Conservation (phyloP, 2,329 filamentous ascomycete genomes). For the Botrytis porri region DNA sequence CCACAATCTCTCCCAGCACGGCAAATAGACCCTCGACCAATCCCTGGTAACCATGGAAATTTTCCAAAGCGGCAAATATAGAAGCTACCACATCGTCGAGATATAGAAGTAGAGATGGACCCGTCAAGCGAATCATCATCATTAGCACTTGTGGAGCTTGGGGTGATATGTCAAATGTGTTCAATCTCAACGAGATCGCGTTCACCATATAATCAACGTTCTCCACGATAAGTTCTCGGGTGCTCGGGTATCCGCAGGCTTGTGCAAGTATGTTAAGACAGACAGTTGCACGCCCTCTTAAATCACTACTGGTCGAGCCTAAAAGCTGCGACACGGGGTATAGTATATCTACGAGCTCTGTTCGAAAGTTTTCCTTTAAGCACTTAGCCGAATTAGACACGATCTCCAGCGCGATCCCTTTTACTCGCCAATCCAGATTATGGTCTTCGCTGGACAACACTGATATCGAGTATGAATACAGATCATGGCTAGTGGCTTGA, state of each 20-base stretch:
- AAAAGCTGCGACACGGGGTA: constrained; percentile 91
- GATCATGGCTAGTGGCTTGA: constrained; percentile 55
- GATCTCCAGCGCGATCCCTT: constrained; percentile 77
- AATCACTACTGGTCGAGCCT: constrained; percentile 62
- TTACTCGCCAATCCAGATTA: constrained; percentile 64
- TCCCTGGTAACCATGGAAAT: constrained; percentile 86
- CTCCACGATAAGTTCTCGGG: constrained; percentile 76
- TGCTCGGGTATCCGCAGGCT: constrained; percentile 70
- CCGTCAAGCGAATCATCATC: constrained; percentile 92
- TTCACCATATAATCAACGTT: constrained; percentile 98
- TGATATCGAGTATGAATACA: constrained; percentile 61
- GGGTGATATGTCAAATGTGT: constrained; percentile 87
- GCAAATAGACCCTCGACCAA: constrained; percentile 84
- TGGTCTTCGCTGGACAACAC: constrained; percentile 53
- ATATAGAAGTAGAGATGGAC: constrained; percentile 77
- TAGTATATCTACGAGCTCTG: constrained; percentile 84
- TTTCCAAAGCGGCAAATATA: constrained; percentile 89
- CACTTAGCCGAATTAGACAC: constrained; percentile 72
- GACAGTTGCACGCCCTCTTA: constrained; percentile 79
- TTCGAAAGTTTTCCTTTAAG: constrained; percentile 66
- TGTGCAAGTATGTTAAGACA: constrained; percentile 77
- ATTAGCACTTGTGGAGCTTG: constrained; percentile 85
- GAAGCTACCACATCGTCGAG: constrained; percentile 88
- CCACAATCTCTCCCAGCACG: constrained; percentile 77
- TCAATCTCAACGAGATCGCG: constrained; percentile 81